These are phyloP conservation scores for Aspergillus nanangensis DNA, from an alignment of 495 filamentous ascomycete genomes.

Conservation along the genomic window DNA sequence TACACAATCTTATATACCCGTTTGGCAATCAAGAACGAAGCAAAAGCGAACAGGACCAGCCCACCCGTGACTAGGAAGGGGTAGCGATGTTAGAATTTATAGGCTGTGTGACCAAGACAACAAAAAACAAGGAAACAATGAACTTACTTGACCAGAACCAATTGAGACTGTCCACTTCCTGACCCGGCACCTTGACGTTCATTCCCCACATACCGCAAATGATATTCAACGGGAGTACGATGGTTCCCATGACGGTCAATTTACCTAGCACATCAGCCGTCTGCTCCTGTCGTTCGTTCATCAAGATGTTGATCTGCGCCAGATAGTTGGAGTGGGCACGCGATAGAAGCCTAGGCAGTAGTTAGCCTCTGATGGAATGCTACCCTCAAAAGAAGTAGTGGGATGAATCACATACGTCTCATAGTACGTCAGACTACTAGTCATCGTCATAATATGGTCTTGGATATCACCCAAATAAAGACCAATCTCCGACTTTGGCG, in stretches of 20 bases:
- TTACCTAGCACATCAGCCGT: constrained; percentile 92
- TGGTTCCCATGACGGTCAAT: constrained; percentile 92
- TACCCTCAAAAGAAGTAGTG: no score
- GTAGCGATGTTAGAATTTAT: constrained; percentile 4
- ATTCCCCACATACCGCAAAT: constrained; percentile 98
- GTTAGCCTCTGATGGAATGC: no score
- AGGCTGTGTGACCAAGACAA: background rate
- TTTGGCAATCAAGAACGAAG: constrained; percentile 80
- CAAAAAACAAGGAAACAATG: constrained; percentile 1
- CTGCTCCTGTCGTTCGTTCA: constrained; percentile 96
- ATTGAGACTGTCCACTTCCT: constrained; percentile 58
- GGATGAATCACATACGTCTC: constrained; percentile 92
- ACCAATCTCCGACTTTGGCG: constrained; percentile 90
- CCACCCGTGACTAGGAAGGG: constrained; percentile 60
- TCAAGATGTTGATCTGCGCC: constrained; percentile 88
- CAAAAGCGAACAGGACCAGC: constrained; percentile 70
- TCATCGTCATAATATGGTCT: constrained; percentile 99
- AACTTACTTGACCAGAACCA: constrained; percentile 62
- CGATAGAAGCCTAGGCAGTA: constrained; percentile 87
- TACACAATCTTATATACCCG: constrained; percentile 65
- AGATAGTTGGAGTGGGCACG: constrained; percentile 95
- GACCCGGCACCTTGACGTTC: constrained; percentile 94
- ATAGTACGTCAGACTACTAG: constrained; percentile 87
- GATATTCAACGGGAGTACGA: constrained; percentile 97
- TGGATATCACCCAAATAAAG: constrained; percentile 96